These are phyloP conservation scores for Sphagnum magellanicum DNA, from an alignment of 228 moss, liverwort and hornwort genomes.

Conservation along the genomic window DNA sequence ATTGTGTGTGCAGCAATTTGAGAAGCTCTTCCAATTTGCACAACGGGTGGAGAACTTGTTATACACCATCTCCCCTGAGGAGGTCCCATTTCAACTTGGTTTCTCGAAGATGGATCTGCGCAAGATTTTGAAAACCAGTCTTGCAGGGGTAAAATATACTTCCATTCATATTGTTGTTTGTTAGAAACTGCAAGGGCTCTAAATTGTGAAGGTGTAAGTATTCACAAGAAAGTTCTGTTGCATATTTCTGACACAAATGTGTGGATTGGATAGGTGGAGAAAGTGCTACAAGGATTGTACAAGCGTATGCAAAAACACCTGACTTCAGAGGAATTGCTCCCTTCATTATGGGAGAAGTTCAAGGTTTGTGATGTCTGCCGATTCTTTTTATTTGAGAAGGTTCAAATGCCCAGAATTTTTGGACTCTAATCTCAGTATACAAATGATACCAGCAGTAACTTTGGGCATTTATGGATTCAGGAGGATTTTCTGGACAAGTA, in stretches of 20 bases:
- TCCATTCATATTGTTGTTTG: background rate
- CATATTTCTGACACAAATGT: background rate
- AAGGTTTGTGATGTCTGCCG: slow-evolving; percentile 40
- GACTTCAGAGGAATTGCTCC: slow-evolving; percentile 90
- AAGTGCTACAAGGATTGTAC: slow-evolving; percentile 77
- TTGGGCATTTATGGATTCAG: slow-evolving; percentile 17
- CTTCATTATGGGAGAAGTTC: slow-evolving; percentile 98
- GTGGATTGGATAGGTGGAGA: slow-evolving; percentile 64
- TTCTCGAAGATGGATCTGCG: slow-evolving; percentile 83
- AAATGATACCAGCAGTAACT: background rate
- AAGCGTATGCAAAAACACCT: slow-evolving; percentile 98
- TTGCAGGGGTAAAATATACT: slow-evolving; percentile 64
- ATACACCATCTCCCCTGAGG: slow-evolving; percentile 85
- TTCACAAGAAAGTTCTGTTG: background rate
- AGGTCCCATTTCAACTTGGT: slow-evolving; percentile 89
- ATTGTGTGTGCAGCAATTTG: slow-evolving; percentile 82
- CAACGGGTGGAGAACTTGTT: slow-evolving; percentile 87
- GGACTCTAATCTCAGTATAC: background rate
- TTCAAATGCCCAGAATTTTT: background rate
- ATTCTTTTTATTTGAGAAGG: slow-evolving; percentile 1
- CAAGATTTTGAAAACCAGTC: slow-evolving; percentile 80
- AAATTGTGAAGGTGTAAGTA: background rate
- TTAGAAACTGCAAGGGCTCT: background rate
- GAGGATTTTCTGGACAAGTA: slow-evolving; percentile 96
- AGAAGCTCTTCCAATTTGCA: slow-evolving; percentile 85